Evolutionary conservation across 345 rosid genomes (phyloP), one percentile per base, ranked within the genome.

Genomic region (Firmiana major): DNA sequence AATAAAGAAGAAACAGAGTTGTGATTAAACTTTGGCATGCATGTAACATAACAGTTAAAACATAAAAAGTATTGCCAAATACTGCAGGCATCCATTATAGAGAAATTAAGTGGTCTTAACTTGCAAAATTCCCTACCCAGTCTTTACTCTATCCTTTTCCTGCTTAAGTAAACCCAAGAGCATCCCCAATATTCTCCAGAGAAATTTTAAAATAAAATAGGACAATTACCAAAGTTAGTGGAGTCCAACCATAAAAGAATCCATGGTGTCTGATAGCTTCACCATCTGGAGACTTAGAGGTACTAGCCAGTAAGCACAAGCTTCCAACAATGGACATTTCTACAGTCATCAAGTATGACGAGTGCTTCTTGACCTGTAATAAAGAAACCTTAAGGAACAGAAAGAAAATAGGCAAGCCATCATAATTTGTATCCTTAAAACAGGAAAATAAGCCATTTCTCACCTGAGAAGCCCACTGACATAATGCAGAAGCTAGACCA

Each of bases 381-480:
- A 13, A 65, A 51, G 15, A 78, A 72, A 77, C 31, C 42, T 7
- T 54, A 40, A 78, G 68, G 22, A 26, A 42, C 57, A 43, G 59
- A 6, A 40, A 68, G 21, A 81, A 67, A 66, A 74, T 15, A 5
- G n/a, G 48, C 46, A 43, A 54, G 24, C 15, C 9, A 17, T 72
- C 26, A 57, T 11, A 31, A 22, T 45, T 9, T 42, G 36, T 17
- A 40, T 9, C 8, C 24, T 2, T 36, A 57, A 36, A 21, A 7
- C 43, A 45, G 59, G 8, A 53, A 4, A 45, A 9, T 19, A 6
- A 75, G 58, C 57, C 34, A 49, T 59, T 60, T 71, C 75, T 82
- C 62, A 90, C 98, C 97, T 91, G 98, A 79, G 97, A 91, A 83
- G 98, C 97, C 97, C 95, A 97, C 75, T 97, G 98, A 78, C 99